These are phyloP conservation scores for Niebla homalea DNA, from an alignment of 495 filamentous ascomycete genomes.

Conservation along the genomic window DNA sequence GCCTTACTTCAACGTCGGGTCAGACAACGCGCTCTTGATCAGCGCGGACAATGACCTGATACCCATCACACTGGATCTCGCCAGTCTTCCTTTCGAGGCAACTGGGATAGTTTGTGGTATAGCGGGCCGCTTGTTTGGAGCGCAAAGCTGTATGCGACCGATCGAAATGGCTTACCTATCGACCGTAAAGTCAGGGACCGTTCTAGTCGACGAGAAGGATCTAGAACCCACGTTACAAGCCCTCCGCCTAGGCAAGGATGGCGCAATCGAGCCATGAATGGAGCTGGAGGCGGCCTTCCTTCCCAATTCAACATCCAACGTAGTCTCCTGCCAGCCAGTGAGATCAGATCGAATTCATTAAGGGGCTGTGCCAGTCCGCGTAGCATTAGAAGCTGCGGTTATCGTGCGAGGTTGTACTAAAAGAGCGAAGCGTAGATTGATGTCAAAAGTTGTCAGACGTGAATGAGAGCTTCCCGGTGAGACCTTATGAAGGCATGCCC, in stretches of 20 bases:
- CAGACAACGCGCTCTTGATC: conserved; percentile 55
- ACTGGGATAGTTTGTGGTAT: conserved; percentile 92
- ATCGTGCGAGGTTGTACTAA: neutral
- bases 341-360: too few species aligned
- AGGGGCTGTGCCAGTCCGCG: too few species aligned
- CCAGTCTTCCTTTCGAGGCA: conserved; percentile 68
- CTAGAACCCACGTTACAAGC: conserved; percentile 57
- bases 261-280: conserved; percentile 1
- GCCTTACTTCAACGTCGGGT: conserved; percentile 39
- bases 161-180: conserved; percentile 87
- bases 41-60: conserved; percentile 68
- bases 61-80: conserved; percentile 80
- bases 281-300: too few species aligned
- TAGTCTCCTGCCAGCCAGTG: too few species aligned
- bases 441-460: too few species aligned
- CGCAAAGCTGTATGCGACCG: conserved; percentile 20
- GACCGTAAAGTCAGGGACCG: conserved; percentile 79
- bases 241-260: conserved; percentile 24
- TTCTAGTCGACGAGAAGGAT: conserved; percentile 68
- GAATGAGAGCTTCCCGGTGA: too few species aligned
- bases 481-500: conserved; percentile 9
- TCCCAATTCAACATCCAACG: too few species aligned
- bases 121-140: conserved; percentile 61
- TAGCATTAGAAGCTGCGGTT: too few species aligned
- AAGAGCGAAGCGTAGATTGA: neutral